Evolutionary conservation across 1,284 basidiomycete species (phyloP).

Genomic region (Rhodotorula sp.): DNA sequence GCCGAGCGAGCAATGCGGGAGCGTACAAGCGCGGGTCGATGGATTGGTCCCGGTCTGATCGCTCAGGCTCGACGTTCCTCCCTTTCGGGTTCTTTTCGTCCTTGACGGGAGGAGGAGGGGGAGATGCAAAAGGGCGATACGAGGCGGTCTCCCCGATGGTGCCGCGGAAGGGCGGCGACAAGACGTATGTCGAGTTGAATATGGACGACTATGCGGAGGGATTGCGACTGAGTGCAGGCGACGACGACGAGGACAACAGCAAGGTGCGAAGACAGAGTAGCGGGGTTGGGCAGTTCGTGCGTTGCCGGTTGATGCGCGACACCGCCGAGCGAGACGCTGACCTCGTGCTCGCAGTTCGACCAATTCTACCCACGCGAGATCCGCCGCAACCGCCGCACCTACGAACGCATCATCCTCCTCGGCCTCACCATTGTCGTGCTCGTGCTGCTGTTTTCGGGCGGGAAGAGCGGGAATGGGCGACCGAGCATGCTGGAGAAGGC

Average conservation of each 20-base stretch:
- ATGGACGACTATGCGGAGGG: conserved; percentile 26
- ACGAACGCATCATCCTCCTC: conserved; percentile 13
- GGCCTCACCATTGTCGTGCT: not conserved
- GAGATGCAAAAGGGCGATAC: conserved; percentile 1
- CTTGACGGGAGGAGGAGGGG: not conserved
- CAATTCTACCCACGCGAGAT: conserved; percentile 24
- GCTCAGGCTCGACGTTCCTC: conserved; percentile 11
- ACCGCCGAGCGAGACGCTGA: not conserved
- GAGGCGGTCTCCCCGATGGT: conserved; percentile 18
- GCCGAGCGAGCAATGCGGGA: conserved; percentile 10
- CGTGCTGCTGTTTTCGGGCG: conserved; percentile 3
- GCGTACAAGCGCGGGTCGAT: not conserved
- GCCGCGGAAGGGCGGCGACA: not conserved
- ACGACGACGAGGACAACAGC: not conserved
- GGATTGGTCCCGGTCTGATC: conserved; percentile 14
- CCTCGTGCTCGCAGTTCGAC: conserved; percentile 12
- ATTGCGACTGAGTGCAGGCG: conserved; percentile 1
- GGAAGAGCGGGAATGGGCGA: not conserved
- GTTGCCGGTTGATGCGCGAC: not conserved
- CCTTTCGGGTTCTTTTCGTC: conserved; percentile 19
- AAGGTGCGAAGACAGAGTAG: conserved; percentile 1
- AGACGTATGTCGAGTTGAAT: conserved; percentile 28
- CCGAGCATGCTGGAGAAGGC: conserved; percentile 16
- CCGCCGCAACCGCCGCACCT: conserved; percentile 16
- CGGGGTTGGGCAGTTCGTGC: conserved; percentile 12